Percentiles rank a stretch among this genome's conserved stretches.
These are phyloP conservation scores for Venturia asperata DNA, from an alignment of 2,329 filamentous ascomycete species.

Conservation along the genomic window DNA sequence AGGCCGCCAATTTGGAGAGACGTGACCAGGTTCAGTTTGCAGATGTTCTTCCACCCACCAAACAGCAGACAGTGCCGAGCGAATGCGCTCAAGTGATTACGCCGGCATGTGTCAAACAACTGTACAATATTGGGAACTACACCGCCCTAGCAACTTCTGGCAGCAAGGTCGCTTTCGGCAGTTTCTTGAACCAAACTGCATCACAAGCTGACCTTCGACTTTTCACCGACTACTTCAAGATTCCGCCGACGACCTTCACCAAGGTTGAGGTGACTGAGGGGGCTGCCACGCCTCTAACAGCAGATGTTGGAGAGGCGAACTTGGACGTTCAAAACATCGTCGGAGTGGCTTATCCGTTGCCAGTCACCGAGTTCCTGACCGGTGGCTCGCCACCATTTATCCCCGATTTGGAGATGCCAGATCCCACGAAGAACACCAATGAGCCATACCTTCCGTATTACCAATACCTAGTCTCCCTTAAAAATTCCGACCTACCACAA, in stretches of 20 bases:
- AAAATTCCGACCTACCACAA: slow-evolving; percentile 31
- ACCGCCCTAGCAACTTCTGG: slow-evolving; percentile 32
- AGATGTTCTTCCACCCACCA: background rate
- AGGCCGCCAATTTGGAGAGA: background rate
- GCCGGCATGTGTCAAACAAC: slow-evolving; percentile 40
- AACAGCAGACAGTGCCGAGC: background rate
- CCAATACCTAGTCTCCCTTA: slow-evolving; percentile 29
- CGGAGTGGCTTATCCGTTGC: slow-evolving; percentile 14
- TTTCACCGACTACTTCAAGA: background rate
- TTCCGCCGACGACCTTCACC: slow-evolving; percentile 15
- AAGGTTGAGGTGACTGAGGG: slow-evolving; percentile 13
- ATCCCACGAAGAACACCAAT: slow-evolving; percentile 36
- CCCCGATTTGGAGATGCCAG: slow-evolving; percentile 42
- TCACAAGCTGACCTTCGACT: background rate
- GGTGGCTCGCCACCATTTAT: slow-evolving; percentile 30
- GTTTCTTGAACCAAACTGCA: slow-evolving; percentile 11
- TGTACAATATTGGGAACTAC: slow-evolving; percentile 41
- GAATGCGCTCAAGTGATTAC: slow-evolving; percentile 40
- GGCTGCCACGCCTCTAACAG: background rate
- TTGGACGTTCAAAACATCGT: slow-evolving; percentile 14
- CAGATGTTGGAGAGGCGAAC: slow-evolving; percentile 5
- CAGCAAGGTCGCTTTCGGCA: slow-evolving; percentile 11
- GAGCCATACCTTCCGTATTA: slow-evolving; percentile 42
- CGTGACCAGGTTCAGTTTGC: background rate
- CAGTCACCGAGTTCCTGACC: slow-evolving; percentile 14